Percentiles rank a stretch among this genome's conserved stretches.
phyloP scores from a whole-genome alignment of 1,284 basidiomycete species.

The Leccinum laetum region DNA sequence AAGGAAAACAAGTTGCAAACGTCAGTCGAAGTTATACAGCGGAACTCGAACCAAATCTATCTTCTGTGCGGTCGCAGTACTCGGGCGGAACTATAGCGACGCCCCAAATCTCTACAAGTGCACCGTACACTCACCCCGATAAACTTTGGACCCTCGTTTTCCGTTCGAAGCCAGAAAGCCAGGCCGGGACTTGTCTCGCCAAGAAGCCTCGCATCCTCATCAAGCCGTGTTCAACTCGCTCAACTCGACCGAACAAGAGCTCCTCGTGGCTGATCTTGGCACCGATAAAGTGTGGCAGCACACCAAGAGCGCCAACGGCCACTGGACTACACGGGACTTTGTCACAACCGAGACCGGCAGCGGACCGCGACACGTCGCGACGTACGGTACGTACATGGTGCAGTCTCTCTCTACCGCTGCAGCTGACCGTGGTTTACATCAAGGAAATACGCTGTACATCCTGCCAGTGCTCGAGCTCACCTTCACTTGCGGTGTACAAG shows the following conservation, averaged over 20 bases:
- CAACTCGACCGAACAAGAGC: constrained; percentile 42
- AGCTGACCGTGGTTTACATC: neutral
- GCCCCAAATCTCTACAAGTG: constrained; percentile 46
- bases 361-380: constrained; percentile 68
- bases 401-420: neutral
- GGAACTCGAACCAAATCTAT: neutral
- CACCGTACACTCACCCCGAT: constrained; percentile 43
- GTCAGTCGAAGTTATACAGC: constrained; percentile 41
- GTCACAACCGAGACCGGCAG: constrained; percentile 51
- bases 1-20: constrained; percentile 57
- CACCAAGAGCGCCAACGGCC: constrained; percentile 38
- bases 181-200: constrained; percentile 62
- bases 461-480: constrained; percentile 55
- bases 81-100: constrained; percentile 49
- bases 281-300: constrained; percentile 64
- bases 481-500: constrained; percentile 55
- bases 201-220: constrained; percentile 68
- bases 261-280: constrained; percentile 73
- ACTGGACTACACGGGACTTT: constrained; percentile 46
- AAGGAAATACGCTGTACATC: constrained; percentile 61
- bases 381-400: constrained; percentile 47
- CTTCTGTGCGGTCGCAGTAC: too few species aligned
- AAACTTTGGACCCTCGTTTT: constrained; percentile 33
- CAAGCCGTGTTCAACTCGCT: constrained; percentile 49
- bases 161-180: constrained; percentile 42